Percentiles rank a stretch among this genome's conserved stretches.
phyloP scores from a whole-genome alignment of 2,329 filamentous ascomycete genomes.

The Aspergillus brasiliensis region DNA sequence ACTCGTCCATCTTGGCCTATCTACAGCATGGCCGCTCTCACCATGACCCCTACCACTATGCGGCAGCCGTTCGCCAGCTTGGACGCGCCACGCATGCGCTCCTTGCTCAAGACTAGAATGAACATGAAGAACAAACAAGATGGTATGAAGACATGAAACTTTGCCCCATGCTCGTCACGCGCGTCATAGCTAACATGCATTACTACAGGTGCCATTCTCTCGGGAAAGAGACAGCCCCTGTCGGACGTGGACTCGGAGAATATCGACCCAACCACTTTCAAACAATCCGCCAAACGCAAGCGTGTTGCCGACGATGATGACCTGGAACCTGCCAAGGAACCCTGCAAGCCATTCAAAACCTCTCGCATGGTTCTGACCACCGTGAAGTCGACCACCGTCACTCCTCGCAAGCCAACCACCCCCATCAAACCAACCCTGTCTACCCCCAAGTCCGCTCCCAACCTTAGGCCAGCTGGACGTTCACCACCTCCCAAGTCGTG shows the following conservation, averaged over 20 bases:
- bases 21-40: slow-evolving; percentile 36
- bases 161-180: neutral
- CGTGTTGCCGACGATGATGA: slow-evolving; percentile 34
- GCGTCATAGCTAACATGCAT: slow-evolving; percentile 9
- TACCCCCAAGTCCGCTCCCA: slow-evolving; percentile 53
- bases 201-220: slow-evolving; percentile 16
- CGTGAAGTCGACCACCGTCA: slow-evolving; percentile 20
- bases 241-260: slow-evolving; percentile 57
- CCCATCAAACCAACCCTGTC: slow-evolving; percentile 34
- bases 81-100: slow-evolving; percentile 35
- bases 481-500: slow-evolving; percentile 74
- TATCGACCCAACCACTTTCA: slow-evolving; percentile 56
- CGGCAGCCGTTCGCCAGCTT: slow-evolving; percentile 40
- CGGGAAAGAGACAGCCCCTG: slow-evolving; percentile 20
- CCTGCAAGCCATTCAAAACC: slow-evolving; percentile 55
- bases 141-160: slow-evolving; percentile 24
- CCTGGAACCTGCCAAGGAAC: slow-evolving; percentile 31
- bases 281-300: slow-evolving; percentile 52
- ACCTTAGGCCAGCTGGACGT: slow-evolving; percentile 73
- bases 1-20: neutral
- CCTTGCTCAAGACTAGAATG: slow-evolving; percentile 34
- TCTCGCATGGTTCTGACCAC: slow-evolving; percentile 41
- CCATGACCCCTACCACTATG: slow-evolving; percentile 35
- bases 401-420: slow-evolving; percentile 26
- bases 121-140: slow-evolving; percentile 38